Conservation (phyloP, 2,329 filamentous ascomycete species). For the Colletotrichum chlorophyti region DNA sequence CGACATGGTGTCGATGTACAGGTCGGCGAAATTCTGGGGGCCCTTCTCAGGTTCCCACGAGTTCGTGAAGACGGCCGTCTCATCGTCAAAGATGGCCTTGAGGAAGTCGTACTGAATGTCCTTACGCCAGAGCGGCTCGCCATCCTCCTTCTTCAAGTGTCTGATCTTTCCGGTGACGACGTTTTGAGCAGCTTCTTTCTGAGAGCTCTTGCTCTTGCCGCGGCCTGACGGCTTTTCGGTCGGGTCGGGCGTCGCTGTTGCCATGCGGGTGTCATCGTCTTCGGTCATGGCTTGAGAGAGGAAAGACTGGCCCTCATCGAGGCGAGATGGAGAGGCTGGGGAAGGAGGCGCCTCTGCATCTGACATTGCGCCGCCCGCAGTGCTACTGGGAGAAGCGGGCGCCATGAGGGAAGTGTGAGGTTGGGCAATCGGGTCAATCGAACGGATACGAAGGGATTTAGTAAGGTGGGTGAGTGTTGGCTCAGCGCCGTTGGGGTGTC, state of each 20-base stretch:
- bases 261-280: slow-evolving; percentile 49
- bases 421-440: slow-evolving; percentile 16
- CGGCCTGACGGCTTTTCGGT: slow-evolving; percentile 44
- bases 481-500: not conserved
- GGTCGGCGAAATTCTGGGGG: slow-evolving; percentile 83
- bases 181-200: slow-evolving; percentile 45
- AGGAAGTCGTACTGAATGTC: slow-evolving; percentile 92
- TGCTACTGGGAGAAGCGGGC: slow-evolving; percentile 46
- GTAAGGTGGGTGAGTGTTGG: slow-evolving; percentile 18
- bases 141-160: slow-evolving; percentile 88
- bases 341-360: slow-evolving; percentile 55
- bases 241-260: slow-evolving; percentile 51
- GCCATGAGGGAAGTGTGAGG: slow-evolving; percentile 38
- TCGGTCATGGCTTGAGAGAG: slow-evolving; percentile 52
- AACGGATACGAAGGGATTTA: slow-evolving; percentile 9
- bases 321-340: slow-evolving; percentile 51
- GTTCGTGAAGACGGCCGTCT: slow-evolving; percentile 83
- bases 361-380: slow-evolving; percentile 45
- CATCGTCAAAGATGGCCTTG: slow-evolving; percentile 79
- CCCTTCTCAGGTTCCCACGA: slow-evolving; percentile 75
- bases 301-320: slow-evolving; percentile 52
- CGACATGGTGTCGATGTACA: slow-evolving; percentile 99
- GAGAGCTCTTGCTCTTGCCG: slow-evolving; percentile 42
- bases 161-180: slow-evolving; percentile 72
- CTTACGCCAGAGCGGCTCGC: slow-evolving; percentile 83